Base-by-base conservation (phyloP, 805 yeast genomes). In the Saccharomycopsis vini region DNA sequence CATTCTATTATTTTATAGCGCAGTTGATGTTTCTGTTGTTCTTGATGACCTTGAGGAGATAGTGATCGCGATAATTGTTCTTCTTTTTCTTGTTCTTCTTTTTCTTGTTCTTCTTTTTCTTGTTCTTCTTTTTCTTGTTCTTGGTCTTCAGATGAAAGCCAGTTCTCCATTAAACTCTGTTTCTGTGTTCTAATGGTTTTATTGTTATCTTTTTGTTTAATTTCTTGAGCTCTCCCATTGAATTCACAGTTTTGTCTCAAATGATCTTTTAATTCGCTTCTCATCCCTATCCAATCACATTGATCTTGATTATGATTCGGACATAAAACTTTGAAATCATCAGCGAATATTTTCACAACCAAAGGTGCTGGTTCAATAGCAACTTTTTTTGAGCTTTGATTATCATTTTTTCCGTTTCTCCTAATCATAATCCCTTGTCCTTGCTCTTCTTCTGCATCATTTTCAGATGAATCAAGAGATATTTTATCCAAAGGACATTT, bases 181-280 rank as follows among this genome's bases (percentile, higher is more conserved):
- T 36, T 35, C 3, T 38, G 22, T 3, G 6, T 38, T 10, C 15
- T 19, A 41, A 10, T n/a, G n/a, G 10, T 18, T 15, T 29, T 26
- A 31, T 30, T 18, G 7, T 21, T 20, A 31, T 7, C 22, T 13
- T 20, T 22, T 13, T 19, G 26, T 9, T 6, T 26, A n/a, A n/a
- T 15, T 30, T 23, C 35, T 26, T 23, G 18, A 15, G 9, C 5
- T n/a, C 16, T 18, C 18, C 43, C 20, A n/a, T 35, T 40, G 40
- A 64, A 64, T 42, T 39, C 59, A 35, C 39, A 36, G 12, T 26
- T 29, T 59, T 55, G 6, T 53, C 16, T 22, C 2, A 67, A 52
- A 56, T 75, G 81, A 24, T 55, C 63, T 36, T 66, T 66, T 7
- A 73, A 50, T 44, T 68, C 68, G 77, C 79, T 73, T 24, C 80